These are phyloP conservation scores for Hemerocallis citrina DNA, from an alignment of 106 monocot genomes.

Conservation along the genomic window DNA sequence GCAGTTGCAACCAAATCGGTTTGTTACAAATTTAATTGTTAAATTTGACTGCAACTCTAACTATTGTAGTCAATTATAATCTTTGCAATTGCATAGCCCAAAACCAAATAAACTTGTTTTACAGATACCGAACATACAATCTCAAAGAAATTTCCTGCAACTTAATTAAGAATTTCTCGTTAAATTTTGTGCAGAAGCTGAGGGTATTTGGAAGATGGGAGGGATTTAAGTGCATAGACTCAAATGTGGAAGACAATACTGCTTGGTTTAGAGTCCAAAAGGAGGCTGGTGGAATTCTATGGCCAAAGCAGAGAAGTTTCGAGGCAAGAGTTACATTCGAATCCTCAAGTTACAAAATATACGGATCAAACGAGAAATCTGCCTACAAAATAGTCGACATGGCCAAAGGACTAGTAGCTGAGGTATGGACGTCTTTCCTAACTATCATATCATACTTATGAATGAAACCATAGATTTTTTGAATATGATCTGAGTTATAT, in stretches of 20 bases:
- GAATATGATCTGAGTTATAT: not conserved
- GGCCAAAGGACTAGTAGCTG: constrained; percentile 18
- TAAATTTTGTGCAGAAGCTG: not conserved
- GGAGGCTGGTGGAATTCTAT: not conserved
- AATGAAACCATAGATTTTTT: not conserved
- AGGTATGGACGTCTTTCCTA: not conserved
- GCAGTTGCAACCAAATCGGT: no score
- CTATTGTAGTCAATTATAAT: no score
- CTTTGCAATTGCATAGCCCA: no score
- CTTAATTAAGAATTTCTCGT: not conserved
- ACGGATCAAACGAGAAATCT: not conserved
- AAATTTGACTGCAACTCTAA: no score
- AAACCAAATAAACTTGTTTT: no score
- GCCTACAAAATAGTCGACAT: constrained; percentile 18
- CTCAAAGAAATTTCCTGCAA: not conserved
- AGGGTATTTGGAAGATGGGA: constrained; percentile 21
- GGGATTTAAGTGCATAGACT: constrained; percentile 10
- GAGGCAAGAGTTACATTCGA: not conserved
- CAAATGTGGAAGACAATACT: not conserved
- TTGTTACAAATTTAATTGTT: no score
- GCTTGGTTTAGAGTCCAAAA: constrained; percentile 30
- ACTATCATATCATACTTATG: not conserved
- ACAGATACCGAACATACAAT: no score
- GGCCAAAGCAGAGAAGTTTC: not conserved
- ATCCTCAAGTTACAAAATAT: constrained; percentile 4